Evolutionary conservation across 768 basidiomycete species (phyloP).

Genomic region (Scleroderma bovista): DNA sequence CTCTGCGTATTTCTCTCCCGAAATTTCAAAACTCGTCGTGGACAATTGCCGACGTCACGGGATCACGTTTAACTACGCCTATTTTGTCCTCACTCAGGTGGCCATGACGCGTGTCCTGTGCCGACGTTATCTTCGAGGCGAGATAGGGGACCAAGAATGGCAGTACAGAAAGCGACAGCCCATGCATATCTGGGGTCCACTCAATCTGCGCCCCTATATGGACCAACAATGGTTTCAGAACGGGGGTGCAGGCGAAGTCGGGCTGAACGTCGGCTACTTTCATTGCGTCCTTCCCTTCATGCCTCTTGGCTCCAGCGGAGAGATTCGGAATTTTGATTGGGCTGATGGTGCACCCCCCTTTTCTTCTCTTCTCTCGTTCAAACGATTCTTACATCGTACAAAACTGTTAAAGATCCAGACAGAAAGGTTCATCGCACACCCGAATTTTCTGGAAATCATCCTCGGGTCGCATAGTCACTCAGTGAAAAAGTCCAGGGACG

Average conservation of each 20-base stretch:
- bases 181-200: conserved; percentile 43
- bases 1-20: conserved; percentile 19
- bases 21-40: conserved; percentile 27
- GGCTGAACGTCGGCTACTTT: conserved; percentile 39
- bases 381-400: conserved; percentile 43
- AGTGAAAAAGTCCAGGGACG: conserved; percentile 17
- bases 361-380: conserved; percentile 34
- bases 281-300: conserved; percentile 41
- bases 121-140: conserved; percentile 37
- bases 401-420: conserved; percentile 33
- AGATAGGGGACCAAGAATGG: conserved; percentile 49
- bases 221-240: conserved; percentile 38
- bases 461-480: conserved; percentile 17
- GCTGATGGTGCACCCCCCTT: conserved; percentile 37
- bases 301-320: conserved; percentile 29
- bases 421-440: conserved; percentile 31
- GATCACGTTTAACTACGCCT: conserved; percentile 46
- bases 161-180: conserved; percentile 42
- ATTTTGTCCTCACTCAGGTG: conserved; percentile 44
- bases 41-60: conserved; percentile 34
- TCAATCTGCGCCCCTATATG: conserved; percentile 46
- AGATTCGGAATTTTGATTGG: conserved; percentile 22
- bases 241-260: conserved; percentile 40
- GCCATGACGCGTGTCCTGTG: conserved; percentile 45
- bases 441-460: conserved; percentile 39